phyloP scores from a whole-genome alignment of 2,329 filamentous ascomycete genomes.

The Aspergillus latus region DNA sequence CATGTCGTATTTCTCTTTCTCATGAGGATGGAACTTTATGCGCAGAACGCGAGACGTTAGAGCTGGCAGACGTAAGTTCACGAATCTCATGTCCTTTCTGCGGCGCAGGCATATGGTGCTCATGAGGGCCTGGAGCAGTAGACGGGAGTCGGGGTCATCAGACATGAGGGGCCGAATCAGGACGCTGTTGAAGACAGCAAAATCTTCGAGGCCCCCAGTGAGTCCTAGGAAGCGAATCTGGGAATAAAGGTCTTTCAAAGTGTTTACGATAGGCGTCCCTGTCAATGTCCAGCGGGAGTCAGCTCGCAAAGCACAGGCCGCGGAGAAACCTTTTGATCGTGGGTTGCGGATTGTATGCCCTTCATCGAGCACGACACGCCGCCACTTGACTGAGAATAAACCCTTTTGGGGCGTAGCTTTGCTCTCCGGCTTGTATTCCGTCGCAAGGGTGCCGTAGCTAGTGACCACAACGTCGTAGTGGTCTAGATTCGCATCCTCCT shows the following conservation, averaged over 20 bases:
- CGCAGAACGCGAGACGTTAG: constrained; percentile 76
- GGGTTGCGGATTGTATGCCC: constrained; percentile 80
- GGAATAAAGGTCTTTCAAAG: constrained; percentile 76
- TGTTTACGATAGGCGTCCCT: constrained; percentile 82
- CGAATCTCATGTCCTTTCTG: constrained; percentile 84
- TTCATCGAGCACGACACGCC: constrained; percentile 77
- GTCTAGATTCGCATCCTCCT: constrained; percentile 59
- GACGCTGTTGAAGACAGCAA: constrained; percentile 70
- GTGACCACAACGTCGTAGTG: constrained; percentile 77
- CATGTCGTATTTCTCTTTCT: constrained; percentile 74
- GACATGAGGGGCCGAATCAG: constrained; percentile 67
- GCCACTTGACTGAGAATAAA: constrained; percentile 68
- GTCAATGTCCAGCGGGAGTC: constrained; percentile 76
- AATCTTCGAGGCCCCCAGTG: constrained; percentile 70
- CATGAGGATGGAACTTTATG: constrained; percentile 70
- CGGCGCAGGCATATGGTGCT: constrained; percentile 75
- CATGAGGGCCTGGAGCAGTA: constrained; percentile 74
- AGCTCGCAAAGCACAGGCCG: constrained; percentile 66
- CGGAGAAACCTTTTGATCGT: constrained; percentile 68
- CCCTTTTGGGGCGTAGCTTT: constrained; percentile 50
- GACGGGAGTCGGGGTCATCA: constrained; percentile 58
- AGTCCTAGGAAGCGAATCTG: constrained; percentile 75
- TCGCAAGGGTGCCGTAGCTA: constrained; percentile 74
- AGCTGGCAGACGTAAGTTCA: constrained; percentile 75
- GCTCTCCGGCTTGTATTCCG: constrained; percentile 58